These are phyloP conservation scores for Lepidium didymum DNA, from an alignment of 345 rosid species.

Conservation along the genomic window DNA sequence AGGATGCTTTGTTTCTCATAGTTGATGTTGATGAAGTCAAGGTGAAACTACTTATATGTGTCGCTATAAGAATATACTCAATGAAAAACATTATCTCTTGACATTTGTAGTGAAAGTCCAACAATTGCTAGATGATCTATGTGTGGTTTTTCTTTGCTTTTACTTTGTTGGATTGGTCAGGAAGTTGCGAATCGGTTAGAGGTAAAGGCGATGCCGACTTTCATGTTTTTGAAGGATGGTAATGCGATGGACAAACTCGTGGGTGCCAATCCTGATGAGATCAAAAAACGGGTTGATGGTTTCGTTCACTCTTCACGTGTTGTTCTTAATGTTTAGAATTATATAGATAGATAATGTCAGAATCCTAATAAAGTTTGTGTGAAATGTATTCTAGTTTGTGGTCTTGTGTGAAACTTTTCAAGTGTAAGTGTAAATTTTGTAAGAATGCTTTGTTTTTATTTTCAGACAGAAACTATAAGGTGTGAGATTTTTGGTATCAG, in stretches of 20 bases:
- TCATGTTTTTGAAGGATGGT: conserved; percentile 64
- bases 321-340: conserved; percentile 1
- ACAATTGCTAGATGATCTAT: background rate
- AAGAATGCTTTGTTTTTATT: background rate
- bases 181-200: conserved; percentile 66
- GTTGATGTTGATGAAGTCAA: conserved; percentile 90
- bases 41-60: conserved; percentile 32
- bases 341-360: background rate
- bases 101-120: background rate
- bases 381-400: background rate
- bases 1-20: conserved; percentile 62
- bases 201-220: conserved; percentile 95
- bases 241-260: conserved; percentile 58
- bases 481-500: background rate
- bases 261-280: conserved; percentile 89
- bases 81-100: background rate
- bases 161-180: conserved; percentile 31
- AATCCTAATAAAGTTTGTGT: conserved; percentile 4
- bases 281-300: conserved; percentile 63
- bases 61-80: background rate
- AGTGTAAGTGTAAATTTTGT: background rate
- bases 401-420: background rate
- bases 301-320: conserved; percentile 53
- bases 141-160: background rate
- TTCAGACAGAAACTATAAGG: background rate